phyloP scores from a whole-genome alignment of 768 basidiomycete genomes.

The Leccinum uliginosum region DNA sequence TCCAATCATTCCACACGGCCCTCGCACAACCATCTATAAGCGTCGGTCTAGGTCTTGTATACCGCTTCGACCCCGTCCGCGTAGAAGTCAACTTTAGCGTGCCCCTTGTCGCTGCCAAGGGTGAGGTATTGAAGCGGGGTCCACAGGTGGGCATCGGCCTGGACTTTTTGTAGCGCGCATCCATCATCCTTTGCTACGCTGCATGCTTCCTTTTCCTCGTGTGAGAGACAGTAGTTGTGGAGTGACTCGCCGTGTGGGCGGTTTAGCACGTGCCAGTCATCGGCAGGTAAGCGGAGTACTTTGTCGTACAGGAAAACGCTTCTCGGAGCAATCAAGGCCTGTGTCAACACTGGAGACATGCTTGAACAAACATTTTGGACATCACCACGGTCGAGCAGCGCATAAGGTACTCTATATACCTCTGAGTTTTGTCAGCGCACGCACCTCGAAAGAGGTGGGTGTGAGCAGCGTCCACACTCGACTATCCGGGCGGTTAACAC shows the following conservation, averaged over 20 bases:
- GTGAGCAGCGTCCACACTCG: too few relatives aligned
- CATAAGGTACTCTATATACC: too few relatives aligned
- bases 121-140: constrained; percentile 65
- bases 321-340: too few relatives aligned
- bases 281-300: neutral
- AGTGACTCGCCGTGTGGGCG: neutral
- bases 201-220: neutral
- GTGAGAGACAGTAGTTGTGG: neutral
- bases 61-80: constrained; percentile 78
- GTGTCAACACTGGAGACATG: too few relatives aligned
- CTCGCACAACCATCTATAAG: constrained; percentile 56
- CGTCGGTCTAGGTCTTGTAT: constrained; percentile 79
- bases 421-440: too few relatives aligned
- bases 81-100: constrained; percentile 87
- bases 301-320: too few relatives aligned
- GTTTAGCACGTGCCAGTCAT: neutral
- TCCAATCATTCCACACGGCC: constrained; percentile 12
- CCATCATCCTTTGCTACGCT: constrained; percentile 4
- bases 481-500: too few relatives aligned
- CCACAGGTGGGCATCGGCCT: constrained; percentile 79
- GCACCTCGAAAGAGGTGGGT: too few relatives aligned
- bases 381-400: too few relatives aligned
- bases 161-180: constrained; percentile 55
- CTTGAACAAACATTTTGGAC: too few relatives aligned
- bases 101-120: constrained; percentile 65